phyloP scores from a whole-genome alignment of 345 rosid species.

The Salix caprea region DNA sequence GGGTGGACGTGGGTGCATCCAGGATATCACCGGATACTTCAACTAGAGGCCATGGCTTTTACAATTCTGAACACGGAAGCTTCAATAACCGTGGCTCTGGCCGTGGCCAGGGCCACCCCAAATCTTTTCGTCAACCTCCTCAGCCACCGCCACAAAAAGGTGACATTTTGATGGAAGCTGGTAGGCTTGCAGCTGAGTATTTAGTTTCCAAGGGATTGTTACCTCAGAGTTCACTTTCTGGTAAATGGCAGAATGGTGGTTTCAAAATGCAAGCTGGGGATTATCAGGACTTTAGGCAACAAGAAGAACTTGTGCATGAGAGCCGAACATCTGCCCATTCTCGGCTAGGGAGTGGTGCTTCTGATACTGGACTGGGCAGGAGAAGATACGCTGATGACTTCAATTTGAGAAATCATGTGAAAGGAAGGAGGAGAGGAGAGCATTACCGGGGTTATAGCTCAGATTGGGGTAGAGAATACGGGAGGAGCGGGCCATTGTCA shows the following conservation, averaged over 20 bases:
- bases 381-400: constrained; percentile 65
- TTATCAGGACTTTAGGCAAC: constrained; percentile 57
- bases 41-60: constrained; percentile 71
- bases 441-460: constrained; percentile 43
- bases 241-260: constrained; percentile 73
- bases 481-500: constrained; percentile 70
- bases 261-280: constrained; percentile 56
- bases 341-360: constrained; percentile 43
- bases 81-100: constrained; percentile 69
- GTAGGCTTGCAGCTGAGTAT: constrained; percentile 89
- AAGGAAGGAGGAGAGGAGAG: constrained; percentile 68
- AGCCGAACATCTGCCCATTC: constrained; percentile 47
- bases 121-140: constrained; percentile 47
- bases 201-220: constrained; percentile 77
- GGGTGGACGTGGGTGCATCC: constrained; percentile 56
- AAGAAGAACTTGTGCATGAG: constrained; percentile 47
- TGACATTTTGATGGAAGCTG: constrained; percentile 80
- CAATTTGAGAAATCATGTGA: constrained; percentile 44
- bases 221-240: constrained; percentile 52
- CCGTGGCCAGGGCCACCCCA: constrained; percentile 67
- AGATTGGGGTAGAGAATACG: constrained; percentile 64
- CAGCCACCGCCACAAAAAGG: constrained; percentile 52
- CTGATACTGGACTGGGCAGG: constrained; percentile 42
- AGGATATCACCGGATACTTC: constrained; percentile 60
- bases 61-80: constrained; percentile 63